These are phyloP conservation scores for Cadophora malorum DNA, from an alignment of 2,329 filamentous ascomycete genomes.

Conservation along the genomic window DNA sequence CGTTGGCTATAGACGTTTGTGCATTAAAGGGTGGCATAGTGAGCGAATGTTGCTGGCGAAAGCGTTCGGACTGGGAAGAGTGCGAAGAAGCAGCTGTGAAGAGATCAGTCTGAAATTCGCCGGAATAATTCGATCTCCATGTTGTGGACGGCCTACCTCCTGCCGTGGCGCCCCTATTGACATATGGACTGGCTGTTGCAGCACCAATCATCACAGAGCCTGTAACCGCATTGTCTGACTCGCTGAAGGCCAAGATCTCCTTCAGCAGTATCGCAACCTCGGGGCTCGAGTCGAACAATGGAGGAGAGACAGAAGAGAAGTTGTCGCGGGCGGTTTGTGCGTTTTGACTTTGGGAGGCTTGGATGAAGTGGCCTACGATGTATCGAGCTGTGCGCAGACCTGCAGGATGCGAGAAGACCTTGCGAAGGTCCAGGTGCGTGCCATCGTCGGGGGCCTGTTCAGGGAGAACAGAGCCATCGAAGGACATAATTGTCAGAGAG, in stretches of 20 bases:
- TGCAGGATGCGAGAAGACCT: slow-evolving; percentile 29
- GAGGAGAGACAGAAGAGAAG: slow-evolving; percentile 18
- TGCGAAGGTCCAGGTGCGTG: slow-evolving; percentile 27
- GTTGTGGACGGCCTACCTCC: background rate
- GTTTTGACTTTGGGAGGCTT: slow-evolving; percentile 8
- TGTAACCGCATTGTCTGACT: slow-evolving; percentile 3
- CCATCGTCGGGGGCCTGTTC: slow-evolving; percentile 18
- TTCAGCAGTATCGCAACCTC: slow-evolving; percentile 26
- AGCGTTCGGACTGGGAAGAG: background rate
- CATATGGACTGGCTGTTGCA: background rate
- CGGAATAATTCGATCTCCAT: slow-evolving; percentile 7
- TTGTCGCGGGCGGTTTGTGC: slow-evolving; percentile 8
- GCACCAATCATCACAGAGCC: background rate
- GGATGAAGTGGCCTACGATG: slow-evolving; percentile 23
- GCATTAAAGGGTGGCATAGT: background rate
- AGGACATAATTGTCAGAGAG: slow-evolving; percentile 26
- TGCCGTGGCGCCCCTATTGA: background rate
- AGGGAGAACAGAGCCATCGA: slow-evolving; percentile 19
- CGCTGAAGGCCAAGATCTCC: slow-evolving; percentile 32
- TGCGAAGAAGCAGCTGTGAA: slow-evolving; percentile 1
- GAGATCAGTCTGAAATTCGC: slow-evolving; percentile 3
- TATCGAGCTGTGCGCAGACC: slow-evolving; percentile 32
- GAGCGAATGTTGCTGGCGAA: background rate
- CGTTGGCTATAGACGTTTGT: slow-evolving; percentile 6
- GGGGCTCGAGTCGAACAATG: slow-evolving; percentile 22